phyloP scores from a whole-genome alignment of 441 rosid genomes.

The Aquilaria agallochum region DNA sequence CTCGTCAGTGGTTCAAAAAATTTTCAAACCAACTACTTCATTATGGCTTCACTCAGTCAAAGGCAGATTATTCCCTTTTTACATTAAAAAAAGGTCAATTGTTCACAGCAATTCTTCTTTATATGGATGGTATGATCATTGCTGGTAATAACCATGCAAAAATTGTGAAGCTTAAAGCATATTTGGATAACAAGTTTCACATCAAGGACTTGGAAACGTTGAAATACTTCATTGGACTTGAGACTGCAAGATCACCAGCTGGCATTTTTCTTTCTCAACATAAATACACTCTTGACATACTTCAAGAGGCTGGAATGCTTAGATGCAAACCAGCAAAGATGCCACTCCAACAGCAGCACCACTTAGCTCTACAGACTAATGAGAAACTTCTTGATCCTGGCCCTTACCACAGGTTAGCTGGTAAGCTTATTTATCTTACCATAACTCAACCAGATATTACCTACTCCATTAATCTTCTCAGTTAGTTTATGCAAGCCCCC shows the following conservation, averaged over 20 bases:
- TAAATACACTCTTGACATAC: not conserved
- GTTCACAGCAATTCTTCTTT: no score
- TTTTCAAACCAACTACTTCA: no score
- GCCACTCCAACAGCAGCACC: no score
- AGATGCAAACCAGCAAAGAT: no score
- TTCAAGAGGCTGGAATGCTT: not conserved
- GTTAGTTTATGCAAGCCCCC: no score
- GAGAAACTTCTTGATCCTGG: not conserved
- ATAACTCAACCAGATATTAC: not conserved
- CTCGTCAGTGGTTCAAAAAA: no score
- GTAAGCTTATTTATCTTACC: not conserved
- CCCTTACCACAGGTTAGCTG: not conserved
- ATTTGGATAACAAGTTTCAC: not conserved
- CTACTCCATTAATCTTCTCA: no score
- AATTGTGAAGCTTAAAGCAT: not conserved
- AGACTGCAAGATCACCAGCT: not conserved
- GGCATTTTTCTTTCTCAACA: not conserved
- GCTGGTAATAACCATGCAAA: no score
- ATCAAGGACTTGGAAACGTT: not conserved
- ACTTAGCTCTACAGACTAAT: not conserved
- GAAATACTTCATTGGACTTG: not conserved
- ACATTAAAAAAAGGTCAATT: no score
- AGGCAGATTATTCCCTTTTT: no score
- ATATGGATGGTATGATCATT: no score
- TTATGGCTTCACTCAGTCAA: no score